Conservation (phyloP, 441 rosid species). For the Syzygium syzygioides region DNA sequence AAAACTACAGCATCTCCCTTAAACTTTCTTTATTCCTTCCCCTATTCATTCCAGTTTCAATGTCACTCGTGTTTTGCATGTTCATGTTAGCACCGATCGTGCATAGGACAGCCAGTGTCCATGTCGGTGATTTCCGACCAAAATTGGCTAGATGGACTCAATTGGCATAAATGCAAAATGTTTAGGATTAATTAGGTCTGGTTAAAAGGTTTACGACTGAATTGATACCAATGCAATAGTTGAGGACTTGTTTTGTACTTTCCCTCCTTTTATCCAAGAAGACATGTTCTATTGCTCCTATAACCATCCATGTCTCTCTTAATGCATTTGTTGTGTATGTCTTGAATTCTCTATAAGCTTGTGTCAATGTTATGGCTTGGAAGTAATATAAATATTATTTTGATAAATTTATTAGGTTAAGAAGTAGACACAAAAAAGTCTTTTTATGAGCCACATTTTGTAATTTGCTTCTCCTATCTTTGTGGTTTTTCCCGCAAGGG, state of each 20-base stretch:
- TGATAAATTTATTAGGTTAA: background rate
- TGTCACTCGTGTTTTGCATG: background rate
- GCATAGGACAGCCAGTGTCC: rapidly evolving
- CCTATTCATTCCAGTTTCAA: background rate
- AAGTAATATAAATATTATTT: background rate
- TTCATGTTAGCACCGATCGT: rapidly evolving
- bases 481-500: background rate
- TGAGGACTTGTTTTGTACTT: background rate
- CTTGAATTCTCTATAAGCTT: background rate
- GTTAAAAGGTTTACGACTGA: rapidly evolving
- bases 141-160: too few species aligned
- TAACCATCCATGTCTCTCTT: too few species aligned
- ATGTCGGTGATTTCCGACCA: rapidly evolving
- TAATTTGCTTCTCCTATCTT: background rate
- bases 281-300: too few species aligned
- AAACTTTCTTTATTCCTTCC: background rate
- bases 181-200: too few species aligned
- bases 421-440: background rate
- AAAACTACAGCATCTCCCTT: background rate
- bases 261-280: background rate
- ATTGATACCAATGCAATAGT: too few species aligned
- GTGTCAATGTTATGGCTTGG: background rate
- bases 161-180: too few species aligned
- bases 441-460: too few species aligned
- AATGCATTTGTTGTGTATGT: too few species aligned